phyloP scores from a whole-genome alignment of 2,329 filamentous ascomycete species.

The Bretziella fagacearum region DNA sequence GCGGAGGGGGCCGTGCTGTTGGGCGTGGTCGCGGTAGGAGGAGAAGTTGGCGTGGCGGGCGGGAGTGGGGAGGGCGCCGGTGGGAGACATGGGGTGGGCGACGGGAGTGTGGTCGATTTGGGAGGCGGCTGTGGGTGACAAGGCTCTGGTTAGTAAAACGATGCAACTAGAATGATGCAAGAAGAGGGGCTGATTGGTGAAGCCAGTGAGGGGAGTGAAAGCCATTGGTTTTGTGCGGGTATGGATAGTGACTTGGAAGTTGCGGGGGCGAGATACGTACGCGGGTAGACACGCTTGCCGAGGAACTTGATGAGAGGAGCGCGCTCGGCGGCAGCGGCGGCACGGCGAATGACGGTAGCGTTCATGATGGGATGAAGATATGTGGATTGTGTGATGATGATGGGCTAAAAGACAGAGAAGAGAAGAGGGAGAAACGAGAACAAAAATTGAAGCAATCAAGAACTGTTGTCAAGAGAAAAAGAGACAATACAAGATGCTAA shows the following conservation, averaged over 20 bases:
- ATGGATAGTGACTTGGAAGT: background rate
- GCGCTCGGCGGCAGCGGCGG: constrained; percentile 41
- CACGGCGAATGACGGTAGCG: constrained; percentile 38
- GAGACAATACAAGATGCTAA: too few relatives aligned
- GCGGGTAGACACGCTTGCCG: constrained; percentile 40
- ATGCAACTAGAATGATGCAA: background rate
- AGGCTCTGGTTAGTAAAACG: constrained; percentile 17
- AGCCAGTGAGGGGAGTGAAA: background rate
- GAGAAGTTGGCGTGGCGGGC: constrained; percentile 48
- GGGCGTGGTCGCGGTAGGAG: constrained; percentile 59
- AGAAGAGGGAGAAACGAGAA: background rate
- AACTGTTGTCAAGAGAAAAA: background rate
- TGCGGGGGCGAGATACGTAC: constrained; percentile 26
- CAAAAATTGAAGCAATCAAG: background rate
- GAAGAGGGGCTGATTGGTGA: too few relatives aligned
- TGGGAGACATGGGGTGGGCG: constrained; percentile 56
- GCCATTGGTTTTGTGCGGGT: background rate
- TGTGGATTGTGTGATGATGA: background rate
- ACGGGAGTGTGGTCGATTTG: constrained; percentile 53
- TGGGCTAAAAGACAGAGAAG: background rate
- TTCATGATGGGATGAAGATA: constrained; percentile 28
- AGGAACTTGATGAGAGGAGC: constrained; percentile 45
- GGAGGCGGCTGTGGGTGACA: constrained; percentile 34
- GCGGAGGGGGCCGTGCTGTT: constrained; percentile 60
- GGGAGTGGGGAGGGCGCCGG: constrained; percentile 40